A percentile compares a stretch with the other conserved stretches of the same genome.
Evolutionary conservation across 768 basidiomycete genomes (phyloP).

Genomic region (Hygrocybe coccinea): DNA sequence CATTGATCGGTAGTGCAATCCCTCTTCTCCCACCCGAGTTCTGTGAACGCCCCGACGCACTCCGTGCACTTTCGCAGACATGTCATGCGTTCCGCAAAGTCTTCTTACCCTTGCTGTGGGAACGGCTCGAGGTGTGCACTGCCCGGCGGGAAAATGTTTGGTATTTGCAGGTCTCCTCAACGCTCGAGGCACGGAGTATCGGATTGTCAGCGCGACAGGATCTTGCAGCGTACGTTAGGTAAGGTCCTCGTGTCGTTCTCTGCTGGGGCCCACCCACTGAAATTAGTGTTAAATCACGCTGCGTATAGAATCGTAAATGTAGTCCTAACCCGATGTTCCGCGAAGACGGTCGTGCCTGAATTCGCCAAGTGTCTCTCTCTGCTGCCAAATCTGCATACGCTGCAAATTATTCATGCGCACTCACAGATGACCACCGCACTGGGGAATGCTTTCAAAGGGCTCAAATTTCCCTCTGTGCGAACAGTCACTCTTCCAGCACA

Average conservation of each 20-base stretch:
- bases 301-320: conserved; percentile 22
- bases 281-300: neutral
- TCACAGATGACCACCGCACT: conserved; percentile 28
- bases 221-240: conserved; percentile 26
- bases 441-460: conserved; percentile 24
- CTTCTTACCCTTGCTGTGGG: conserved; percentile 30
- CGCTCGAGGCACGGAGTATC: conserved; percentile 23
- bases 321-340: conserved; percentile 24
- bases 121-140: conserved; percentile 28
- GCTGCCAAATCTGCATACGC: conserved; percentile 30
- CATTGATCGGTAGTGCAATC: neutral
- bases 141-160: conserved; percentile 18
- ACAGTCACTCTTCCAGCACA: conserved; percentile 22
- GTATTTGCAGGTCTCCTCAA: conserved; percentile 21
- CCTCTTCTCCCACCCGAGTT: conserved; percentile 15
- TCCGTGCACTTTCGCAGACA: conserved; percentile 34
- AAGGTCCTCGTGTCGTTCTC: neutral
- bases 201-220: conserved; percentile 20
- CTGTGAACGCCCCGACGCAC: conserved; percentile 20
- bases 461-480: conserved; percentile 21
- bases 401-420: conserved; percentile 30
- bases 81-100: conserved; percentile 24
- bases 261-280: too few relatives aligned
- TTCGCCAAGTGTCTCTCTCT: conserved; percentile 24
- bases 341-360: conserved; percentile 21